phyloP scores from a whole-genome alignment of 2,329 filamentous ascomycete genomes.

The Ilyonectria destructans region DNA sequence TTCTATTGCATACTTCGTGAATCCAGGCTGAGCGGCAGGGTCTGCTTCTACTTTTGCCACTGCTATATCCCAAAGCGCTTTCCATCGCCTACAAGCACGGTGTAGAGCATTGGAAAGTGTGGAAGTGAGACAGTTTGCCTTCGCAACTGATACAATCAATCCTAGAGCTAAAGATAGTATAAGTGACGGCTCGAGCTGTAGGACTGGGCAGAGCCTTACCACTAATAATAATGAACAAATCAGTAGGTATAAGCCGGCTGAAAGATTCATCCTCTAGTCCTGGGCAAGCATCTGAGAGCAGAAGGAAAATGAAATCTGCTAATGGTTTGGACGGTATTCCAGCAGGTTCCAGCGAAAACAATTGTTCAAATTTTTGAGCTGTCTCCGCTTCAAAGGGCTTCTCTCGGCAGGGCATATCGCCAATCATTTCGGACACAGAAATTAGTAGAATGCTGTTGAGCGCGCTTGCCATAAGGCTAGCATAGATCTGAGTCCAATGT shows the following conservation, averaged over 20 bases:
- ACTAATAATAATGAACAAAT: conserved; percentile 6
- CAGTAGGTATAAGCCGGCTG: background rate
- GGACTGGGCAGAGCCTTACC: background rate
- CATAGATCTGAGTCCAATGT: conserved; percentile 23
- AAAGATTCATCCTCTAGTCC: conserved; percentile 4
- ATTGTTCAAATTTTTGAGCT: conserved; percentile 9
- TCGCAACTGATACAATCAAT: conserved; percentile 1
- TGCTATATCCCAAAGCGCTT: conserved; percentile 21
- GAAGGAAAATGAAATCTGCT: conserved; percentile 8
- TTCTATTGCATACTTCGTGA: conserved; percentile 26
- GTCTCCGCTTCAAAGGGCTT: conserved; percentile 19
- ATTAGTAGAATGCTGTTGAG: conserved; percentile 16
- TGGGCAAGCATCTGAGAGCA: conserved; percentile 9
- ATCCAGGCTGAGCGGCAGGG: background rate
- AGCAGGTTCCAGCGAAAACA: background rate
- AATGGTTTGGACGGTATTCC: background rate
- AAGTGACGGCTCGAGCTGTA: background rate
- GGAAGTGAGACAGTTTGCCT: conserved; percentile 14
- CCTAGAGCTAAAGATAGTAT: conserved; percentile 14
- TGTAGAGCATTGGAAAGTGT: conserved; percentile 6
- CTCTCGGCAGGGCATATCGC: conserved; percentile 22
- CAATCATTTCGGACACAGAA: conserved; percentile 23
- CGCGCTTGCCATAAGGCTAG: conserved; percentile 23
- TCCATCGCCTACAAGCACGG: conserved; percentile 33
- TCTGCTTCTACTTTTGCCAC: background rate